Percentiles rank a stretch among this genome's conserved stretches.
phyloP scores from a whole-genome alignment of 1,139 yeast species.

The Pneumocystis murina region DNA sequence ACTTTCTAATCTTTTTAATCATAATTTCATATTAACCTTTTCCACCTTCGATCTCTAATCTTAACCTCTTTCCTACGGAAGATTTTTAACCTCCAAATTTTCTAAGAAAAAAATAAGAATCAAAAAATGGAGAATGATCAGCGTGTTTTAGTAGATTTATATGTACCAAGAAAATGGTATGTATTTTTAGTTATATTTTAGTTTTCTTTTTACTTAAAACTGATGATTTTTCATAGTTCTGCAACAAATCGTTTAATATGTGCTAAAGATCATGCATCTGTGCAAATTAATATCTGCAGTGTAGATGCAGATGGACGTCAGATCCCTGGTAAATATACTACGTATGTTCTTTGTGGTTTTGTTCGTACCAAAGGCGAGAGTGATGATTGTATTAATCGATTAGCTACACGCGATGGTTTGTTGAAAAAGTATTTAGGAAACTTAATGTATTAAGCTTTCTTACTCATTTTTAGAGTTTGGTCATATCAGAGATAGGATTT shows the following conservation, averaged over 20 bases:
- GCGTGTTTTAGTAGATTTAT: conserved; percentile 98
- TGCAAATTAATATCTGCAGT: conserved; percentile 77
- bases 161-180: conserved; percentile 97
- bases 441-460: not conserved
- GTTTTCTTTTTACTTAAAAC: not conserved
- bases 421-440: conserved; percentile 43
- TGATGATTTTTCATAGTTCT: conserved; percentile 33
- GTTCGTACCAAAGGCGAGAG: conserved; percentile 87
- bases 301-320: conserved; percentile 95
- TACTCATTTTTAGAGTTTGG: not conserved
- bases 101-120: conserved; percentile 14
- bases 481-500: not conserved
- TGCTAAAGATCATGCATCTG: conserved; percentile 99
- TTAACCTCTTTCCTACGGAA: not conserved
- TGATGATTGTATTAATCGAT: conserved; percentile 98
- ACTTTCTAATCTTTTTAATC: not conserved
- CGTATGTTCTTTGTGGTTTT: conserved; percentile 95
- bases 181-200: not conserved
- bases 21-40: not conserved
- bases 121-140: conserved; percentile 98
- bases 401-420: conserved; percentile 97
- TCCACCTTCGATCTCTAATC: too few species aligned
- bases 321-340: conserved; percentile 77
- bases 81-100: not conserved
- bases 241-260: conserved; percentile 99